These are phyloP conservation scores for Amanita exitialis DNA, from an alignment of 768 basidiomycete species.

Conservation along the genomic window DNA sequence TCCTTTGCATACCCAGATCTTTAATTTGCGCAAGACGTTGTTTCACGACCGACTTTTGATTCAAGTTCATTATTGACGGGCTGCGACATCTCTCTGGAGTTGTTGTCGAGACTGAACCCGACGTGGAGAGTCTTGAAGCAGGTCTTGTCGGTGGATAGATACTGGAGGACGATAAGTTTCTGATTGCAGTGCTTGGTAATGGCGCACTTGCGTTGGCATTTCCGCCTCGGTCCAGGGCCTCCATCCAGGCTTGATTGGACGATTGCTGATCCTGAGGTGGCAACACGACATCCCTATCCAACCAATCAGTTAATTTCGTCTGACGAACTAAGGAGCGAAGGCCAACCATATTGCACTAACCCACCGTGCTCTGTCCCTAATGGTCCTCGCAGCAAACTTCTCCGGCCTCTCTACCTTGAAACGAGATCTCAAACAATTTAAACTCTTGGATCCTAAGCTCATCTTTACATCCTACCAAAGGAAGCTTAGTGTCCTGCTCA, in stretches of 20 bases:
- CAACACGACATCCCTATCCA: conserved; percentile 49
- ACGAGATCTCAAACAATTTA: conserved; percentile 57
- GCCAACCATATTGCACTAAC: conserved; percentile 65
- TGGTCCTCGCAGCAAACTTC: conserved; percentile 51
- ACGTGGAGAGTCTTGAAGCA: conserved; percentile 12
- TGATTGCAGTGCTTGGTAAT: conserved; percentile 3
- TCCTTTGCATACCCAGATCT: conserved; percentile 17
- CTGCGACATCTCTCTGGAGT: conserved; percentile 18
- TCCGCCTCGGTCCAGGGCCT: neutral
- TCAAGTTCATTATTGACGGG: conserved; percentile 55
- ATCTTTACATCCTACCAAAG: conserved; percentile 27
- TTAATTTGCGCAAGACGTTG: conserved; percentile 58
- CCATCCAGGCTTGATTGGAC: conserved; percentile 10
- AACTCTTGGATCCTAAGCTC: conserved; percentile 17
- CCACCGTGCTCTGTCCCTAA: conserved; percentile 62
- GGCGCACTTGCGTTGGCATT: neutral
- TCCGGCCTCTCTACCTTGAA: conserved; percentile 42
- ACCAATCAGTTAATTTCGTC: neutral
- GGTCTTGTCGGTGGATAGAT: conserved; percentile 16
- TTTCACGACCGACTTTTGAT: conserved; percentile 52
- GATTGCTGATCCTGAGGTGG: conserved; percentile 19
- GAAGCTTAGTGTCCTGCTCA: conserved; percentile 30
- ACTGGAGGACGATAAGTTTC: conserved; percentile 10
- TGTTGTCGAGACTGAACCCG: neutral
- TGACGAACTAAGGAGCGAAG: neutral